phyloP scores from a whole-genome alignment of 345 rosid genomes.

The Salix koriyanagi region DNA sequence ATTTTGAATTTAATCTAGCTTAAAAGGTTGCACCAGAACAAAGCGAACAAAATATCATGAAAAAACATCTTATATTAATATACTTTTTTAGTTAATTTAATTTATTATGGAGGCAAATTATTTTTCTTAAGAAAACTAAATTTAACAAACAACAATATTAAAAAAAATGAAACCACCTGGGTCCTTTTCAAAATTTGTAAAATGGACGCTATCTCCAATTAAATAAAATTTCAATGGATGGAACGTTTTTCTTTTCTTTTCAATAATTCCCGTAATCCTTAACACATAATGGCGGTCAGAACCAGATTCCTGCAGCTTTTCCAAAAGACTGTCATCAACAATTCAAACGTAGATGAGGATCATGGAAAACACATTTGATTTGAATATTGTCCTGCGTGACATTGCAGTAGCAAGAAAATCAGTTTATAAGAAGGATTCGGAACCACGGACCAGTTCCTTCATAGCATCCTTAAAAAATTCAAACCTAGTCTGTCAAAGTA shows the following conservation, averaged over 20 bases:
- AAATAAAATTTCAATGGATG: too few species aligned
- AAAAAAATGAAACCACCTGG: too few species aligned
- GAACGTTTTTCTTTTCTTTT: neutral
- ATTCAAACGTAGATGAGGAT: neutral
- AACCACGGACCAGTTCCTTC: neutral
- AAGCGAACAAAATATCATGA: too few species aligned
- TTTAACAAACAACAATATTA: too few species aligned
- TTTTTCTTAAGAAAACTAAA: too few species aligned
- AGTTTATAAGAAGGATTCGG: neutral
- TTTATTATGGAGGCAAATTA: too few species aligned
- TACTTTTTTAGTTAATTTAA: too few species aligned
- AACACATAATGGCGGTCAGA: neutral
- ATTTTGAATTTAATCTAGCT: too few species aligned
- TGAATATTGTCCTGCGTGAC: neutral
- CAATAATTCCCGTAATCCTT: neutral
- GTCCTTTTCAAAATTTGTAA: too few species aligned
- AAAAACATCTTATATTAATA: too few species aligned
- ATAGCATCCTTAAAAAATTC: neutral
- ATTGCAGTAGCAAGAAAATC: neutral
- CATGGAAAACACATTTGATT: neutral
- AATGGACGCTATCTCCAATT: too few species aligned
- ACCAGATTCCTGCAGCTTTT: neutral
- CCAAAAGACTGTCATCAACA: neutral
- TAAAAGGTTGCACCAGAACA: too few species aligned
- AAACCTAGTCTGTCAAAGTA: slow-evolving; percentile 20